These are phyloP conservation scores for Neurospora intermedia DNA, from an alignment of 495 filamentous ascomycete genomes.

Conservation along the genomic window DNA sequence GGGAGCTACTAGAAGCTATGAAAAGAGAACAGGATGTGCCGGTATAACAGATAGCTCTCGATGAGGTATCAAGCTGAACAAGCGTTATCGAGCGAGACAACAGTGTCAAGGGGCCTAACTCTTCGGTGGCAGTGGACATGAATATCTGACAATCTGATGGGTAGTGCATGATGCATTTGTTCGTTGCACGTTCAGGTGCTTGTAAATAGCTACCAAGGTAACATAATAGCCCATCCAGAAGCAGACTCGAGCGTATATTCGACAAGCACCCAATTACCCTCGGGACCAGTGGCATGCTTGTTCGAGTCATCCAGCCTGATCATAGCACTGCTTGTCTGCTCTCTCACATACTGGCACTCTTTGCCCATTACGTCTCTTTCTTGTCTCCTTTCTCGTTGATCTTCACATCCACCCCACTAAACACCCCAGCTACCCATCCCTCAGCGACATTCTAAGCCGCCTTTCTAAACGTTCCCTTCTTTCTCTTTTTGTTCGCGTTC, in stretches of 20 bases:
- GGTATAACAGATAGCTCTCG: neutral
- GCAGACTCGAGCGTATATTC: neutral
- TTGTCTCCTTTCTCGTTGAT: neutral
- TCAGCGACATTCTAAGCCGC: neutral
- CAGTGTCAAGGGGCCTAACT: neutral
- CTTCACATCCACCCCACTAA: neutral
- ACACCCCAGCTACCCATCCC: neutral
- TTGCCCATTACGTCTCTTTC: neutral
- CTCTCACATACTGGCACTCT: neutral
- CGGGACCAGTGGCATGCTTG: neutral
- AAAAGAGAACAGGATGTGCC: neutral
- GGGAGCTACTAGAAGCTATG: neutral
- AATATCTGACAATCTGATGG: neutral
- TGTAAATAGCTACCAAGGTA: neutral
- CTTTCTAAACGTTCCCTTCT: conserved; percentile 3
- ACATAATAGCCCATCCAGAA: neutral
- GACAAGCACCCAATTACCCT: neutral
- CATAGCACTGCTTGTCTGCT: neutral
- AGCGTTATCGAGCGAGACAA: neutral
- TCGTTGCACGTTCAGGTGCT: neutral
- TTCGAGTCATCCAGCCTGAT: neutral
- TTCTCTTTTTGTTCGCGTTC: conserved; percentile 30
- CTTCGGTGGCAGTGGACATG: neutral
- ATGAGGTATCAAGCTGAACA: neutral
- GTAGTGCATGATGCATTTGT: neutral